These are phyloP conservation scores for Coniophora puteana DNA, from an alignment of 1,284 basidiomycete species.

Conservation along the genomic window DNA sequence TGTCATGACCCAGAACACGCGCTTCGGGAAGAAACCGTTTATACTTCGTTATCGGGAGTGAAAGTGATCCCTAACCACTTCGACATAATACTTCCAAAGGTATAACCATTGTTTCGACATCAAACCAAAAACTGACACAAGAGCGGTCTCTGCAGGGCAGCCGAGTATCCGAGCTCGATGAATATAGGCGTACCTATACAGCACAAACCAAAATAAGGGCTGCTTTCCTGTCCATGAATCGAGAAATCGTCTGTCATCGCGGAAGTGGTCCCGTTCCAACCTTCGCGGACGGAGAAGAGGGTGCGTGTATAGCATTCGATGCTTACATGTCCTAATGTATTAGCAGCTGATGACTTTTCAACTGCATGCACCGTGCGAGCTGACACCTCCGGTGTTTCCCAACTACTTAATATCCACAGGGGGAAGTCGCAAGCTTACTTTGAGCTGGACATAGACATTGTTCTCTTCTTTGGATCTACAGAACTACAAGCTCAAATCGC, in stretches of 20 bases:
- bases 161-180: conserved; percentile 16
- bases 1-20: conserved; percentile 26
- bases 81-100: conserved; percentile 17
- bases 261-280: conserved; percentile 28
- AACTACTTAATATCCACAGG: background rate
- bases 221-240: conserved; percentile 21
- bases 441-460: conserved; percentile 24
- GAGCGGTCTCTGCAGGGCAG: conserved; percentile 12
- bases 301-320: conserved; percentile 14
- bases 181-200: conserved; percentile 20
- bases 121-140: background rate
- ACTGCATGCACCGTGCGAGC: conserved; percentile 25
- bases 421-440: conserved; percentile 19
- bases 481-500: conserved; percentile 35
- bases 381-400: conserved; percentile 20
- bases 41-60: conserved; percentile 4
- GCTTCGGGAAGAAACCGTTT: conserved; percentile 8
- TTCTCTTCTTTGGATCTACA: conserved; percentile 34
- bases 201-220: conserved; percentile 28
- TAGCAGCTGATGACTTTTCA: conserved; percentile 26
- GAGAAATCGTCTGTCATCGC: conserved; percentile 39
- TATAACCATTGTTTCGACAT: conserved; percentile 2
- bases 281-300: conserved; percentile 25
- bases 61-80: conserved; percentile 10
- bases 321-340: background rate